Base-by-base conservation (phyloP, 2,329 filamentous ascomycete species). In the Aspergillus alliaceus region DNA sequence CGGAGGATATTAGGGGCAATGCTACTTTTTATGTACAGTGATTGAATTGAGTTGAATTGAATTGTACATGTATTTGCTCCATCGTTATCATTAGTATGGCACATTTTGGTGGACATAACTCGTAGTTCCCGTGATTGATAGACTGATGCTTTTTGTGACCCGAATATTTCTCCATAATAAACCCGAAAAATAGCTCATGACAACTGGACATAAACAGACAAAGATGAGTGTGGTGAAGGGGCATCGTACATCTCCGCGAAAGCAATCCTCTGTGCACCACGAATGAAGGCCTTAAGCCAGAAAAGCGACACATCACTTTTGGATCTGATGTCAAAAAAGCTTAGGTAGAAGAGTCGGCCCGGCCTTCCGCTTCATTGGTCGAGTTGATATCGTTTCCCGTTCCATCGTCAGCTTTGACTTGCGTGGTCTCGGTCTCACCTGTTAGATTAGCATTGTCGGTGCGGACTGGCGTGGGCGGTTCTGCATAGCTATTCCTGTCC, bases 1-100 rank as follows among this genome's bases (percentile, higher is more conserved):
- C 70, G n/a, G 59, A 59, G 53, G 72, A 74, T 66, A 69, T 73
- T 55, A 58, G 69, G 52, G 71, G 65, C 6, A 73, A 69, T 56
- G 62, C 66, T 31, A 73, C 68, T 6, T 70, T 74, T 40, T 66
- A 65, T 56, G 71, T 73, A 22, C 57, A 58, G 55, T 64, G 44
- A 56, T 31, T 31, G 12, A n/a, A n/a, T n/a, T n/a, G n/a, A n/a
- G n/a, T n/a, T n/a, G n/a, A n/a, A n/a, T n/a, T n/a, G n/a, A n/a
- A n/a, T n/a, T n/a, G n/a, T n/a, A n/a, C n/a, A n/a, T n/a, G n/a
- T n/a, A n/a, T n/a, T n/a, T n/a, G n/a, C n/a, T n/a, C n/a, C n/a
- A n/a, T 24, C 12, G 40, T 4, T 44, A 20, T 47, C 15, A 15
- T 24, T 34, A 1, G 9, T 27, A 48, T 44, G 9, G 44, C 12